phyloP scores from a whole-genome alignment of 2,329 filamentous ascomycete genomes.

The Botrytis medusae region DNA sequence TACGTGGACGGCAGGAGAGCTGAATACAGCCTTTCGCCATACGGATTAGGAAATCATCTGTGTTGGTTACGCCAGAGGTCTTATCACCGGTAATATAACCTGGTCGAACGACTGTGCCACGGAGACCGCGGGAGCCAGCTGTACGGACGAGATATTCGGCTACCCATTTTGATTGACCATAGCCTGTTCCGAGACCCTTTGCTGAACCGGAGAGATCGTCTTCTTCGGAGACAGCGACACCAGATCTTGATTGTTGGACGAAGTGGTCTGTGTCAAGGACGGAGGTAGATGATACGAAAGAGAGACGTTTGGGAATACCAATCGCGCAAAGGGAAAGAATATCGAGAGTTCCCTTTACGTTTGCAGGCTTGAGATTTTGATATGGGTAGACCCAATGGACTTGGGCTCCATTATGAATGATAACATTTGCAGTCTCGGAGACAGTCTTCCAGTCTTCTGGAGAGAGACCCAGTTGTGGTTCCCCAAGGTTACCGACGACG shows the following conservation, averaged over 20 bases:
- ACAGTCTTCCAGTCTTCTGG: constrained; percentile 64
- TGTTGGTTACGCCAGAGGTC: constrained; percentile 68
- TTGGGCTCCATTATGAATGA: constrained; percentile 79
- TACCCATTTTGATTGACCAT: constrained; percentile 89
- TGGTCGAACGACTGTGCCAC: constrained; percentile 73
- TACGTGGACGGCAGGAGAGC: constrained; percentile 68
- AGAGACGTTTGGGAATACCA: constrained; percentile 75
- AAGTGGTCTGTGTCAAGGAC: constrained; percentile 82
- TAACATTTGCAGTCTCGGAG: constrained; percentile 64
- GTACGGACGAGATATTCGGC: constrained; percentile 68
- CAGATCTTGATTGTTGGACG: constrained; percentile 68
- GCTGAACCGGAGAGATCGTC: constrained; percentile 78
- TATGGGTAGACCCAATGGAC: constrained; percentile 85
- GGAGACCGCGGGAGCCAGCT: constrained; percentile 74
- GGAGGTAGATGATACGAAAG: constrained; percentile 80
- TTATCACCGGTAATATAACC: constrained; percentile 82
- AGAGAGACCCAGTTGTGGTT: constrained; percentile 72
- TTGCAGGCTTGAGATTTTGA: constrained; percentile 66
- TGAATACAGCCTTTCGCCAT: constrained; percentile 88
- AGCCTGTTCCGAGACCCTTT: constrained; percentile 77
- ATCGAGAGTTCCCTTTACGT: constrained; percentile 80
- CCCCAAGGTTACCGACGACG: constrained; percentile 71
- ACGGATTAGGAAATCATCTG: constrained; percentile 87
- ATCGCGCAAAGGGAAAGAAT: constrained; percentile 71
- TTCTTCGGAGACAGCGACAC: constrained; percentile 65